Percentiles rank a stretch among this genome's conserved stretches.
phyloP scores from a whole-genome alignment of 768 basidiomycete species.

The Tricholoma flavovirens region DNA sequence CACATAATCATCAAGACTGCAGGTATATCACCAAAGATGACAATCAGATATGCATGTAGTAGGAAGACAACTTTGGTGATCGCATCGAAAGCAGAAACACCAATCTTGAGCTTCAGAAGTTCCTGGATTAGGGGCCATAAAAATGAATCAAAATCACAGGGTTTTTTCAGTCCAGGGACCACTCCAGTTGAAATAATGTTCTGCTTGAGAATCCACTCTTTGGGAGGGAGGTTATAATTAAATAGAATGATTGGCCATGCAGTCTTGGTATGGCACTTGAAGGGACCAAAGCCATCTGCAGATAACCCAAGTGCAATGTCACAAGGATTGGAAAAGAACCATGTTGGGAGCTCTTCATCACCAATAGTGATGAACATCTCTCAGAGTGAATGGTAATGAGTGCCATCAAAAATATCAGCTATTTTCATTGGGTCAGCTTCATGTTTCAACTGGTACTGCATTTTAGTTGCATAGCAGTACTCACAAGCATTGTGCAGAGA shows the following conservation, averaged over 20 bases:
- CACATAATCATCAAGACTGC: too few species aligned
- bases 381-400: slow-evolving; percentile 2
- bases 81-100: slow-evolving; percentile 10
- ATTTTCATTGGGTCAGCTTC: too few species aligned
- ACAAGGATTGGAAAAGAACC: slow-evolving; percentile 36
- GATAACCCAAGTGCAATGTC: slow-evolving; percentile 22
- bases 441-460: too few species aligned
- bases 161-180: slow-evolving; percentile 35
- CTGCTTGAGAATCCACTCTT: slow-evolving; percentile 19
- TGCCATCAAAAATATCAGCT: too few species aligned
- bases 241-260: slow-evolving; percentile 34
- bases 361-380: slow-evolving; percentile 21
- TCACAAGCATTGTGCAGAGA: too few species aligned
- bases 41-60: slow-evolving; percentile 11
- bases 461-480: too few species aligned
- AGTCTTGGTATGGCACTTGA: slow-evolving; percentile 20
- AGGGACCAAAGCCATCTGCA: slow-evolving; percentile 34
- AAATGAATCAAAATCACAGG: slow-evolving; percentile 4
- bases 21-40: too few species aligned
- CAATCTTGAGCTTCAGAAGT: too few species aligned
- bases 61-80: slow-evolving; percentile 5
- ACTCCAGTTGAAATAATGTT: slow-evolving; percentile 20
- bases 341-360: slow-evolving; percentile 15
- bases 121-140: too few species aligned
- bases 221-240: slow-evolving; percentile 18